Evolutionary conservation across 768 basidiomycete species (phyloP).

Genomic region (Leccinum fibrillosum): DNA sequence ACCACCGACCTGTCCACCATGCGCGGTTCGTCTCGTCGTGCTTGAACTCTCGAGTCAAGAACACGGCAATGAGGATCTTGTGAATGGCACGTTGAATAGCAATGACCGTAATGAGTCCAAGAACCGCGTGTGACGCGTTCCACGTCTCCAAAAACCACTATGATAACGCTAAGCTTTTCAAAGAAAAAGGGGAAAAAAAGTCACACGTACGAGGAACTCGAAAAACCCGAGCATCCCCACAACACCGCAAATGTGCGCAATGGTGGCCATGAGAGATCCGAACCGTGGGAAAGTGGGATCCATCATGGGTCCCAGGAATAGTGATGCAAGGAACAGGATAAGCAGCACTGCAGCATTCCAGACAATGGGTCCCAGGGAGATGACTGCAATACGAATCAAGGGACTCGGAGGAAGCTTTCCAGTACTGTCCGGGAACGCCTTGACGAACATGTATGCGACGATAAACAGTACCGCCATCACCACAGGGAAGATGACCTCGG

Average conservation of each 20-base stretch:
- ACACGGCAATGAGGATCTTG: conserved; percentile 91
- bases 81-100: conserved; percentile 89
- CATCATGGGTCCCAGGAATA: conserved; percentile 91
- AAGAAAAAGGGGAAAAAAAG: neutral
- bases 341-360: conserved; percentile 91
- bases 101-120: conserved; percentile 90
- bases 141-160: conserved; percentile 95
- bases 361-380: conserved; percentile 91
- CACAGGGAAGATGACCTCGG: conserved; percentile 83
- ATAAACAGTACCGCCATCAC: conserved; percentile 84
- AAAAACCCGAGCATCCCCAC: conserved; percentile 92
- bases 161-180: conserved; percentile 11
- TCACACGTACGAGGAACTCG: conserved; percentile 79
- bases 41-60: conserved; percentile 97
- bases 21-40: conserved; percentile 98
- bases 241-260: conserved; percentile 80
- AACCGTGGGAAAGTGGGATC: conserved; percentile 83
- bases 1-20: conserved; percentile 99
- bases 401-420: conserved; percentile 74
- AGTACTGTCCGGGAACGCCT: conserved; percentile 68
- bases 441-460: conserved; percentile 90
- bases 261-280: conserved; percentile 87
- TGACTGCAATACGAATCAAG: conserved; percentile 88
- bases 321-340: conserved; percentile 82
- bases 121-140: conserved; percentile 88